A percentile compares a stretch with the other conserved stretches of the same genome.
Evolutionary conservation across 306 rosid genomes (phyloP).

Genomic region (Cercis canadensis): DNA sequence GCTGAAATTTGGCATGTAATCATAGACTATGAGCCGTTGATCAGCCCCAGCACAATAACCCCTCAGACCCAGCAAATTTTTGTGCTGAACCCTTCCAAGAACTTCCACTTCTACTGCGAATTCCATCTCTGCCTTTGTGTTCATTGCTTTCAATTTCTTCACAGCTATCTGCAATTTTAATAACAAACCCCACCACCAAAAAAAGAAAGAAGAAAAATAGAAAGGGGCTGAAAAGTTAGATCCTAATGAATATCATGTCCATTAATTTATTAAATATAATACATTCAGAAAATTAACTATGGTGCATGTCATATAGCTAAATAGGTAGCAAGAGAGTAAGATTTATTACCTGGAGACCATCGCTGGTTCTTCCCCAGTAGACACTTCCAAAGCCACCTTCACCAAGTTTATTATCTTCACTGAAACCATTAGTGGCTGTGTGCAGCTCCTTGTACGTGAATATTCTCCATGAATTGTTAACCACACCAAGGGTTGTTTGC

Average conservation of each 20-base stretch:
- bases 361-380: constrained; percentile 78
- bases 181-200: background rate
- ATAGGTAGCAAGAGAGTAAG: too few relatives aligned
- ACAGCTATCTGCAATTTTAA: constrained; percentile 73
- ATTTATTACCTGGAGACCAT: constrained; percentile 68
- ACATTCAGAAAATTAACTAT: too few relatives aligned
- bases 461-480: constrained; percentile 73
- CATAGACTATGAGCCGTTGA: constrained; percentile 85
- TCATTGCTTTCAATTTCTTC: constrained; percentile 90
- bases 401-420: constrained; percentile 78
- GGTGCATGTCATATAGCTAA: too few relatives aligned
- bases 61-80: constrained; percentile 77
- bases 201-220: too few relatives aligned
- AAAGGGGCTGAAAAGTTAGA: too few relatives aligned
- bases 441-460: constrained; percentile 87
- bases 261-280: too few relatives aligned
- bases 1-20: constrained; percentile 95
- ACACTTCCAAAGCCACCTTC: constrained; percentile 96
- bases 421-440: constrained; percentile 79
- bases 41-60: constrained; percentile 85
- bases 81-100: constrained; percentile 90
- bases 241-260: too few relatives aligned
- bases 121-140: constrained; percentile 90
- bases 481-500: constrained; percentile 49
- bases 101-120: constrained; percentile 96